phyloP scores from a whole-genome alignment of 345 rosid genomes.

The Populus simonii region DNA sequence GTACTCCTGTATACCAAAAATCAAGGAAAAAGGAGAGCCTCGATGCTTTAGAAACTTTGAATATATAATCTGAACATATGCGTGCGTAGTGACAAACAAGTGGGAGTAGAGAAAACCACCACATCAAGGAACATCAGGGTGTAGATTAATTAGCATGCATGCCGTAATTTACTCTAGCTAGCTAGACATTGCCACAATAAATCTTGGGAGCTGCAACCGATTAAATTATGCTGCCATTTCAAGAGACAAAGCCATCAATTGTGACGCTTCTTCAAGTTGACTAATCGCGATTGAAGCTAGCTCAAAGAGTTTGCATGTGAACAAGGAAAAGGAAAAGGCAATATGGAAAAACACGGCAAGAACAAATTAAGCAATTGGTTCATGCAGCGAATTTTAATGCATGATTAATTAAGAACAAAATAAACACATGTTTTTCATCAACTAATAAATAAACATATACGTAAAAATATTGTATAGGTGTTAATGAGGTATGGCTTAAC shows the following conservation, averaged over 20 bases:
- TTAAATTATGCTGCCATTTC: background rate
- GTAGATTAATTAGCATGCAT: background rate
- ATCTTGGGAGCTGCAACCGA: no score
- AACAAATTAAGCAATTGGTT: no score
- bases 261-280: background rate
- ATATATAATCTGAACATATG: background rate
- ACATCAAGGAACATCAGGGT: background rate
- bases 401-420: no score
- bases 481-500: no score
- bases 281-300: no score
- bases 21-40: background rate
- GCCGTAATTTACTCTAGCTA: conserved; percentile 6
- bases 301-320: background rate
- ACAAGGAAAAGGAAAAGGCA: background rate
- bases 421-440: no score
- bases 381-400: no score
- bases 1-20: background rate
- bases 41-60: background rate
- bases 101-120: background rate
- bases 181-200: background rate
- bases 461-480: no score
- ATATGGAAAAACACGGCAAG: no score
- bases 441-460: no score
- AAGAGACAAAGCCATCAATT: conserved; percentile 2
- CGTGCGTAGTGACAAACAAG: background rate